A percentile compares a stretch with the other conserved stretches of the same genome.
These are phyloP conservation scores for Rostrohypoxylon terebratum DNA, from an alignment of 495 filamentous ascomycete genomes.

Conservation along the genomic window DNA sequence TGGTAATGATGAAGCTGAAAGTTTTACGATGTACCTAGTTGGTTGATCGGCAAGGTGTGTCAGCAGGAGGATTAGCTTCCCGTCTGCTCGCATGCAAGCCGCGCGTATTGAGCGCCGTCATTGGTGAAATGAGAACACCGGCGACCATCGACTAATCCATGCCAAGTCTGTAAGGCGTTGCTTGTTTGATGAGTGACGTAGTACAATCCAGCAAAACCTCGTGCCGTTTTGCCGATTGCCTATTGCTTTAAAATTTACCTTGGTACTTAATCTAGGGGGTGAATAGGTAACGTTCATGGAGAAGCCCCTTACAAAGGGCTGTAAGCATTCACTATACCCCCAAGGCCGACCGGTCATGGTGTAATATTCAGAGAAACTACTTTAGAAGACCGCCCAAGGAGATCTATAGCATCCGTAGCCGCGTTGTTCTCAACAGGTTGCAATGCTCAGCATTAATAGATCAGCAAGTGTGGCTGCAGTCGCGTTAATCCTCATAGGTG, in stretches of 20 bases:
- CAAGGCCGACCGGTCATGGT: slow-evolving; percentile 14
- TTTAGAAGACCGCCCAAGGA: slow-evolving; percentile 4
- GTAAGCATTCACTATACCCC: background rate
- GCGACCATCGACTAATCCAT: background rate
- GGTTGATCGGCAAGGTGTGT: background rate
- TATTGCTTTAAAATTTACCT: background rate
- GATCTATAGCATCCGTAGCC: background rate
- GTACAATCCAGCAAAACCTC: slow-evolving; percentile 19
- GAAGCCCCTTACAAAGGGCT: background rate
- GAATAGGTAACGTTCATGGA: background rate
- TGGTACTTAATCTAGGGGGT: background rate
- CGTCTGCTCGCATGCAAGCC: slow-evolving; percentile 34
- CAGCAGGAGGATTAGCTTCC: slow-evolving; percentile 7
- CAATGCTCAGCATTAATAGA: slow-evolving; percentile 32
- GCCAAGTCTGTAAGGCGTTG: slow-evolving; percentile 32
- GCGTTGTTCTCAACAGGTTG: background rate
- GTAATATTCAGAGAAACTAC: slow-evolving; percentile 16
- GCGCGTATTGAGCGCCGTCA: slow-evolving; percentile 10
- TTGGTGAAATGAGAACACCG: slow-evolving; percentile 21
- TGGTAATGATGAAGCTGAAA: slow-evolving; percentile 1
- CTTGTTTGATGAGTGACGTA: slow-evolving; percentile 35
- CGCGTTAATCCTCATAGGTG: slow-evolving; percentile 31
- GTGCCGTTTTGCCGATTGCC: slow-evolving; percentile 39
- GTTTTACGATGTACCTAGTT: slow-evolving; percentile 4
- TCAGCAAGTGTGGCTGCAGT: slow-evolving; percentile 15